These are phyloP conservation scores for Silybum marianum DNA, from an alignment of 129 eudicot species.

Conservation along the genomic window DNA sequence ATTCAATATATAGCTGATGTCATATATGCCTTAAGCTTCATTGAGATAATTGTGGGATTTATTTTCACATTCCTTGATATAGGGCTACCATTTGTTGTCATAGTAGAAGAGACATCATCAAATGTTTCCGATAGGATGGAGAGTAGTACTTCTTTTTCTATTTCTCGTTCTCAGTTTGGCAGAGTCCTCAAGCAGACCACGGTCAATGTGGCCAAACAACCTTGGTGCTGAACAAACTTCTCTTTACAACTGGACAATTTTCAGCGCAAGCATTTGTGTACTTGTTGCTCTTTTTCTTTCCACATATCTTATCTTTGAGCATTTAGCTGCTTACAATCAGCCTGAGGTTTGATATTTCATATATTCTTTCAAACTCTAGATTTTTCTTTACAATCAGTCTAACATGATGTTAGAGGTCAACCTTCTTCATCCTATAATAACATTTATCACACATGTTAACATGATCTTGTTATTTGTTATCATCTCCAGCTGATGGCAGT, in stretches of 20 bases:
- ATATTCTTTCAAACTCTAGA: neutral
- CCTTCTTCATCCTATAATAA: neutral
- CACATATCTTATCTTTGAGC: slow-evolving; percentile 86
- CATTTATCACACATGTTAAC: neutral
- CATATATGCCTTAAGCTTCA: slow-evolving; percentile 13
- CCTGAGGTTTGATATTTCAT: slow-evolving; percentile 70
- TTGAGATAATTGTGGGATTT: slow-evolving; percentile 1
- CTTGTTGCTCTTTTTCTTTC: slow-evolving; percentile 81
- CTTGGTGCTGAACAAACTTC: slow-evolving; percentile 43
- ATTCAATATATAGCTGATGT: slow-evolving; percentile 15
- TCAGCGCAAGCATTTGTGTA: slow-evolving; percentile 75
- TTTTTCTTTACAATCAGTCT: neutral
- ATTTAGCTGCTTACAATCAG: slow-evolving; percentile 89
- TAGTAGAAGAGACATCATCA: neutral
- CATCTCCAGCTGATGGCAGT: slow-evolving; percentile 19
- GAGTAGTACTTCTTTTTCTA: slow-evolving; percentile 37
- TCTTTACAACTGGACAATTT: slow-evolving; percentile 67
- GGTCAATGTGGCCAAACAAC: slow-evolving; percentile 49
- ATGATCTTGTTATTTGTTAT: slow-evolving; percentile 15
- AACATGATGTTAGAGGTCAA: neutral
- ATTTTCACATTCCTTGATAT: slow-evolving; percentile 12
- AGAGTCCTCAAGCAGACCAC: slow-evolving; percentile 53
- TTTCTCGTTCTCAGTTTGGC: slow-evolving; percentile 39
- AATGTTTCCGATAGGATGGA: slow-evolving; percentile 47
- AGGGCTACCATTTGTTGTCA: slow-evolving; percentile 12